Base-by-base conservation (phyloP, 345 rosid species). In the Excoecaria cochinchinensis region DNA sequence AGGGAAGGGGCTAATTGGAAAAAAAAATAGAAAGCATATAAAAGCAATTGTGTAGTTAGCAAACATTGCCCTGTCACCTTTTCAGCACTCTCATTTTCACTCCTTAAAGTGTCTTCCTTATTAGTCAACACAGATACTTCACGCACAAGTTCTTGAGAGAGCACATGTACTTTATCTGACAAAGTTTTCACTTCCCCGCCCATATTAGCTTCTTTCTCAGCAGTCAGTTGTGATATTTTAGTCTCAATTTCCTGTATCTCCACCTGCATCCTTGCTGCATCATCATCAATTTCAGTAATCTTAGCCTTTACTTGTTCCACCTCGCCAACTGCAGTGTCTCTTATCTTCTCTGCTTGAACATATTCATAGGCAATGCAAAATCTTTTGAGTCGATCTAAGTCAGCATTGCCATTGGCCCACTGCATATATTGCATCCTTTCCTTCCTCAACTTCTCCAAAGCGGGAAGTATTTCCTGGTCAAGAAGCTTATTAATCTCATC, bases 401-500 rank as follows among this genome's bases (percentile, higher is more conserved):
- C 93, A 66, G 91, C 87, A 80, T 84, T 93, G 46, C 97, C 95
- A 53, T 89, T 91, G 76, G 99, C 90, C 99, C 99, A 95, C 71
- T 91, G 98, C 98, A 95, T 93, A 74, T 95, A 95, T 22, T 93
- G 98, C 70, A 86, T 83, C 60, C 92, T 80, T 78, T 95, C 98
- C 86, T 87, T 95, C 87, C 97, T 91, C 70, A 95, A 78, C 81
- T 91, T 95, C 82, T 93, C 98, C 62, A 95, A 69, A 78, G 99
- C 99, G 58, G 97, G 98, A 76, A 95, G 76, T 82, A 95, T 95
- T 73, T 95, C 97, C 50, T 85, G 85, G 76, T 93, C 97, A 17
- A 95, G 95, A 76, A 95, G 99, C 81, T 90, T 95, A 71, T 95
- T 89, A 8, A 95, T 91, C 84, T 95, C 98, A 64, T 93, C 95